phyloP scores from a whole-genome alignment of 805 yeast species.

The Wickerhamiella bombiphila region DNA sequence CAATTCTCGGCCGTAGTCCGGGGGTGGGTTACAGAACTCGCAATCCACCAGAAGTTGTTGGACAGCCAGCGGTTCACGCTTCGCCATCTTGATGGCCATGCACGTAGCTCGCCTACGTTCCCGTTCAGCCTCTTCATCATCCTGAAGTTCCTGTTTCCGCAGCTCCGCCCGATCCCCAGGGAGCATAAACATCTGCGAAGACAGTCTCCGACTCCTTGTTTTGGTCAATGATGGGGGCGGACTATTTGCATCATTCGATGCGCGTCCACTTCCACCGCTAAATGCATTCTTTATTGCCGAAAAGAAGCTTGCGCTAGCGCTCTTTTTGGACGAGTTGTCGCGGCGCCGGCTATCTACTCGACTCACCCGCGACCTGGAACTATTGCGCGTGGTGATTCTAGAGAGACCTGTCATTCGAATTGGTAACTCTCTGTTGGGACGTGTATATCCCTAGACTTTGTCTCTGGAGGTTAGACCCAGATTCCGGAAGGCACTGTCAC shows the following conservation, averaged over 20 bases:
- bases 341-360: no score
- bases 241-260: neutral
- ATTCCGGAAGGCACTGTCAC: no score
- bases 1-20: constrained; percentile 12
- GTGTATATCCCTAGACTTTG: no score
- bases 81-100: constrained; percentile 18
- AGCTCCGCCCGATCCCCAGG: neutral
- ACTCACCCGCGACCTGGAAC: neutral
- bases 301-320: neutral
- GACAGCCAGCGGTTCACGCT: constrained; percentile 19
- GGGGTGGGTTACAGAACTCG: constrained; percentile 22
- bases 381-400: no score
- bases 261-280: neutral
- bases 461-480: no score
- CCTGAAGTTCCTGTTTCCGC: constrained; percentile 3
- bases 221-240: constrained; percentile 5
- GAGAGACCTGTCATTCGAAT: no score
- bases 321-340: no score
- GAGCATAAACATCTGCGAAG: constrained; percentile 4
- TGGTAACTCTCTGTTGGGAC: no score
- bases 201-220: constrained; percentile 11
- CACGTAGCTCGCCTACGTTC: constrained; percentile 17
- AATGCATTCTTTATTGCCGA: neutral
- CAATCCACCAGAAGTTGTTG: constrained; percentile 21
- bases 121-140: constrained; percentile 10